Evolutionary conservation across 2,329 filamentous ascomycete species (phyloP), one percentile per base, ranked within the genome.

Genomic region (Talaromyces sp.): DNA sequence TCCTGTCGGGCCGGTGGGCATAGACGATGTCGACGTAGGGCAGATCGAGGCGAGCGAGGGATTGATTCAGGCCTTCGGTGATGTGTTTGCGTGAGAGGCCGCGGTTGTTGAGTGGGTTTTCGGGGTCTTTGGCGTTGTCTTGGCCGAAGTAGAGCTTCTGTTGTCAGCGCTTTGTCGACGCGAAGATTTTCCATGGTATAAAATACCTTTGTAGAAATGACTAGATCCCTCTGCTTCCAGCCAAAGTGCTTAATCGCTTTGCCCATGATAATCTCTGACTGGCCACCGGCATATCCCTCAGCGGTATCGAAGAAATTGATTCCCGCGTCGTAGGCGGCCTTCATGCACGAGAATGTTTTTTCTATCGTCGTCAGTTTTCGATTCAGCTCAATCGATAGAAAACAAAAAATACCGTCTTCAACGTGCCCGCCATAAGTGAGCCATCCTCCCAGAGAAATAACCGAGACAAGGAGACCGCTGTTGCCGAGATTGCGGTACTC

Each of bases 361-460:
- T 77, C 74, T 63, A 4, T n/a, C n/a, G 7, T 6, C n/a, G 13
- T 43, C 19, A 45, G 37, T 22, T 22, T 22, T 16, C 14, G 14
- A 19, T n/a, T 33, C 27, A 31, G 7, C 11, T 22, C 10, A 19
- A 57, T 27, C 33, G 14, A 35, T 39, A 7, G 22, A 27, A 2
- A 19, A 10, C 2, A 16, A 13, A 19, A 4, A 60, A 9, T 79
- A 87, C 87, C 86, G 73, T 87, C 84, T 63, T 88, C 87, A 35
- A 91, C 87, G 70, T 91, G 88, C 19, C 89, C 89, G 62, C 90
- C 90, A 69, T 91, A 92, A 0, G 90, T 92, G 61, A 93, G 71
- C 78, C 77, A 80, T 63, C 78, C 79, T 37, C 80, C 90, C 2
- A 93, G 82, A 1, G 88, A 88, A 67, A 93, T 89, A 54, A 87